Evolutionary conservation across 192 early-diverging fungal species (phyloP).

Genomic region (Coemansia erecta): DNA sequence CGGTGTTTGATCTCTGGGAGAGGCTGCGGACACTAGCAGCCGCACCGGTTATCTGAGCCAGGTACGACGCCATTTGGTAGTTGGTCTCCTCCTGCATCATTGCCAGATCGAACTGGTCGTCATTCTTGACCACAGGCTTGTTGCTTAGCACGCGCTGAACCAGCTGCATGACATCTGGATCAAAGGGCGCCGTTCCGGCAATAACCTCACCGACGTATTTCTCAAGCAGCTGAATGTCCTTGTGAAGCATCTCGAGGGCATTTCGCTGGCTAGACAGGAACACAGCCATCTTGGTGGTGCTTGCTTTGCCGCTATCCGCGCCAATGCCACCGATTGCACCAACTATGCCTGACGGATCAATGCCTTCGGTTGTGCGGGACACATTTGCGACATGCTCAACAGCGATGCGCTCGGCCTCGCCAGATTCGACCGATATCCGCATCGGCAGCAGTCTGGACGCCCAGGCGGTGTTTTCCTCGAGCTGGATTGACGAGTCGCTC

Average conservation of each 20-base stretch:
- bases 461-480: conserved; percentile 14
- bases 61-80: conserved; percentile 35
- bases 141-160: conserved; percentile 52
- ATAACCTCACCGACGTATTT: conserved; percentile 47
- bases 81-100: conserved; percentile 50
- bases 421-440: conserved; percentile 36
- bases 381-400: conserved; percentile 45
- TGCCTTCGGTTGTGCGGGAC: conserved; percentile 14
- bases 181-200: conserved; percentile 31
- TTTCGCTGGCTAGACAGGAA: conserved; percentile 47
- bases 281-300: conserved; percentile 29
- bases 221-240: conserved; percentile 37
- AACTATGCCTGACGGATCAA: conserved; percentile 5
- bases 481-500: conserved; percentile 2
- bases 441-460: conserved; percentile 40
- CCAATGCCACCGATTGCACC: background rate
- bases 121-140: conserved; percentile 33
- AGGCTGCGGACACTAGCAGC: conserved; percentile 30
- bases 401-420: conserved; percentile 52
- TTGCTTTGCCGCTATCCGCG: background rate
- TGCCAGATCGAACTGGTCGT: conserved; percentile 42
- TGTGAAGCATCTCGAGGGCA: conserved; percentile 46
- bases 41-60: conserved; percentile 27
- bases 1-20: conserved; percentile 36
- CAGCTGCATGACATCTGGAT: conserved; percentile 45